Base-by-base conservation (phyloP, 176 grass and related monocot genomes). In the Triticum aestivum region DNA sequence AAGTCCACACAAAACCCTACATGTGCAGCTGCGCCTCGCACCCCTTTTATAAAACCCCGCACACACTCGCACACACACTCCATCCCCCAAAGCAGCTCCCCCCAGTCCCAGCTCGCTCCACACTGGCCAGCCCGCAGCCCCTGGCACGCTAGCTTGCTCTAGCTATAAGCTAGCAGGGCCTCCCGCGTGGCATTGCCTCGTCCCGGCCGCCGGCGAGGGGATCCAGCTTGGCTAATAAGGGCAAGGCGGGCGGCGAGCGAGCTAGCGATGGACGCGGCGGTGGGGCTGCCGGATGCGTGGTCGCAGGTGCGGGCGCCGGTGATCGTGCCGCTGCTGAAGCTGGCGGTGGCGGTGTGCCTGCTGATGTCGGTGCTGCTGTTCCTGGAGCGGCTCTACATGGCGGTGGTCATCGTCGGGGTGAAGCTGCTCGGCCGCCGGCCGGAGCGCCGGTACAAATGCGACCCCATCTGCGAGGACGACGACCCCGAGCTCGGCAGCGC, bases 371-470 rank as follows among this genome's bases (percentile, higher is more conserved):
- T 94, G 70, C 90, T 96, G 44, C 87, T 96, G 1, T 91, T 93
- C 84, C 33, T 89, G 2, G 94, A 96, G 80, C 89, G 92, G 37
- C 11, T 96, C 52, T 73, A 93, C 81, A 96, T 96, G 94, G 94
- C 64, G 8, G 23, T 89, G 13, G 91, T 91, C 54, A 93, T 93
- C 86, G 2, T 91, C 85, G 88, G 77, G 0, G 84, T 93, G 8
- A 89, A 88, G 64, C 38, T 96, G 0, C 74, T 96, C 45, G 39
- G 79, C 1, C 39, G 88, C 42, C 89, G 87, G 7, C 94, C 94
- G 1, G 87, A 91, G 7, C 84, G 91, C 4, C 82, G 87, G 1
- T 96, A 96, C 85, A 73, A 59, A 30, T 96, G 94, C 87, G 91
- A 93, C 67, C 87, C 89, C 9, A 4, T 94, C 35, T 64, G 67